Base-by-base conservation (phyloP, 1,139 yeast genomes). In the Lodderomyces metapsilosis region DNA sequence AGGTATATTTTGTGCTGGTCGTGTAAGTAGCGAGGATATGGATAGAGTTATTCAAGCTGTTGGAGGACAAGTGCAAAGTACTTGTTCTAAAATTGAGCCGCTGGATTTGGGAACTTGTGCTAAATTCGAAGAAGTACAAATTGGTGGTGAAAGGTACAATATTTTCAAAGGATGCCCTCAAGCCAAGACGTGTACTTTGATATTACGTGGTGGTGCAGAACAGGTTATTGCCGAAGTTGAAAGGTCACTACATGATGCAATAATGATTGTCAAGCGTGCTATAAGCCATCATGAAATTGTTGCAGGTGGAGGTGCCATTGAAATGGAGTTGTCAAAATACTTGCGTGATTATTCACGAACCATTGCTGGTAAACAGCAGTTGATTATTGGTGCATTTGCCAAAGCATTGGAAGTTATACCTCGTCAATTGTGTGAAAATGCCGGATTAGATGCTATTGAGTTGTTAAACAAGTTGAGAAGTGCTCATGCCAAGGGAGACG, bases 231-330 rank as follows among this genome's bases (percentile, higher is more conserved):
- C 96, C 30, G 99, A 92, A 69, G 98, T 92, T 30, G 98, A 92
- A 64, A 80, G 99, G 63, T 91, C 97, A 3, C 74, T 92, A 52
- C 98, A 92, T 59, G 99, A 92, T 67, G 98, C 98, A 40, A 89
- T 92, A 40, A 92, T 92, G 98, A 89, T 94, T 63, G 98, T 92
- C 38, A 91, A 91, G 69, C 79, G 98, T 57, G 95, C 98, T 1
- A 82, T 92, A 37, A 84, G 86, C 58, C 92, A 89, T 60, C 85
- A 81, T 56, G 71, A 80, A 27, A 82, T 94, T 50, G 98, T 92
- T 46, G 98, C 96, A 12, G 99, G 99, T 45, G 99, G 99, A 51
- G 99, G 99, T 49, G 99, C 99, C 36, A 86, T 91, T 50, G 98
- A 92, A 64, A 94, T 92, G 98, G 98, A 92, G 61, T 61, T 94